Evolutionary conservation across 768 basidiomycete genomes (phyloP), one percentile per base, ranked within the genome.

Genomic region (Multifurca ochricompacta): DNA sequence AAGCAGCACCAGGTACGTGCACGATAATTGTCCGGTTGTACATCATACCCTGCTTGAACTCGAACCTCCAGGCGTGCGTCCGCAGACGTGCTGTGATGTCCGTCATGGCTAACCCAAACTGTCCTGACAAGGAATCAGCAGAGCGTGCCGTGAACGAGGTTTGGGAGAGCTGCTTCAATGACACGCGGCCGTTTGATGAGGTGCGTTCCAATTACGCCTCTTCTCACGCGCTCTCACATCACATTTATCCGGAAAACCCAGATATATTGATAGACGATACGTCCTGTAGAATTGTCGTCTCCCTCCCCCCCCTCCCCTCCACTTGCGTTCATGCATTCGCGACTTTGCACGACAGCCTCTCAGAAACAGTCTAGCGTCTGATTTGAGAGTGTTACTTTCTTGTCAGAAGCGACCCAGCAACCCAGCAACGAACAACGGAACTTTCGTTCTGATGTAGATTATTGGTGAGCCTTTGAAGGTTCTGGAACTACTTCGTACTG

Each of bases 171-270:
- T 99, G 95, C 68, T 93, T 90, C 70, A 84, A 79, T 34, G 96
- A 98, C 67, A 97, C 94, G 6, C 72, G 95, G 59, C 95, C 96
- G 8, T 99, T 97, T 67, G 96, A 99, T 68, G 94, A 98, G 85
- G 91, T 91, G 62, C 40, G 65, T 53, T 51, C 58, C 11, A 6
- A 28, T n/a, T 27, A 1, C 32, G 34, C 42, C 6, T 10, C 28
- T 46, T 6, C 25, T 36, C 6, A 6, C 13, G 13, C 27, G 45
- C 16, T 18, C 21, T 35, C 30, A 25, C 23, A 16, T 54, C 30
- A 31, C 14, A 7, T 7, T n/a, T n/a, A n/a, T n/a, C n/a, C n/a
- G n/a, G 3, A 16, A 6, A 3, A 10, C 30, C 9, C n/a, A 56
- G 54, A 56, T 50, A 56, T 56, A 53, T 39, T 46, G 13, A 31